Evolutionary conservation across 192 early-diverging fungal genomes (phyloP).

Genomic region (Cetraspora pellucida): DNA sequence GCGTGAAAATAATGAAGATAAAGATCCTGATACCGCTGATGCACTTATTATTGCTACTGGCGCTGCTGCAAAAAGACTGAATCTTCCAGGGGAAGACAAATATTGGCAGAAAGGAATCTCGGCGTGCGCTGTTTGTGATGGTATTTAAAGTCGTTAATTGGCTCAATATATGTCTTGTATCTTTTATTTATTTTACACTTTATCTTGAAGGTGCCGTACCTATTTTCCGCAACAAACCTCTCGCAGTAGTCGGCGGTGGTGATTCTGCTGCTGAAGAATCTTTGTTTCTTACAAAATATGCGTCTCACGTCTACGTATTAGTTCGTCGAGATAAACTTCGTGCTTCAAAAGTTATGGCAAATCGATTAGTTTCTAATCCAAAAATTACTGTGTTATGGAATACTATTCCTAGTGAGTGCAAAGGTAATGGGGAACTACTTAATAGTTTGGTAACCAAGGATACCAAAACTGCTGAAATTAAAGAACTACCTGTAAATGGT

Average conservation of each 20-base stretch:
- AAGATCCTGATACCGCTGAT: slow-evolving; percentile 75
- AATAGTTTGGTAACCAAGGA: slow-evolving; percentile 73
- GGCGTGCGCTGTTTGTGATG: slow-evolving; percentile 99
- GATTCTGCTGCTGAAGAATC: slow-evolving; percentile 97
- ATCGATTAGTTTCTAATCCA: slow-evolving; percentile 79
- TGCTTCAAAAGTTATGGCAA: slow-evolving; percentile 97
- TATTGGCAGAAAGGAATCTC: slow-evolving; percentile 99
- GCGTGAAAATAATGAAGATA: slow-evolving; percentile 77
- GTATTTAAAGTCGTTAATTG: background rate
- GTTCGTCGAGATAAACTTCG: slow-evolving; percentile 95
- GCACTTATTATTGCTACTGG: slow-evolving; percentile 95
- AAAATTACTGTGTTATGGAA: slow-evolving; percentile 95
- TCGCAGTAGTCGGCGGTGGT: slow-evolving; percentile 95
- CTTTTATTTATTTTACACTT: background rate
- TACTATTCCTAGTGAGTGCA: slow-evolving; percentile 78
- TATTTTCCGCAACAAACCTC: slow-evolving; percentile 93
- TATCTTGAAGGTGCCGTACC: slow-evolving; percentile 72
- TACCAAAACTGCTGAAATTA: slow-evolving; percentile 69
- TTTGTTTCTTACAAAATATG: slow-evolving; percentile 95
- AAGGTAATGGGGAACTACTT: slow-evolving; percentile 85
- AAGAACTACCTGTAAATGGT: slow-evolving; percentile 79
- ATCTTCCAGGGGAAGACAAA: slow-evolving; percentile 85
- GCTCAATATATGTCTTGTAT: background rate
- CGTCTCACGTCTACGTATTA: slow-evolving; percentile 89
- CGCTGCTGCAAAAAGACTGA: slow-evolving; percentile 93